Percentiles rank a stretch among this genome's conserved stretches.
These are phyloP conservation scores for Mycena venus DNA, from an alignment of 768 basidiomycete genomes.

Conservation along the genomic window DNA sequence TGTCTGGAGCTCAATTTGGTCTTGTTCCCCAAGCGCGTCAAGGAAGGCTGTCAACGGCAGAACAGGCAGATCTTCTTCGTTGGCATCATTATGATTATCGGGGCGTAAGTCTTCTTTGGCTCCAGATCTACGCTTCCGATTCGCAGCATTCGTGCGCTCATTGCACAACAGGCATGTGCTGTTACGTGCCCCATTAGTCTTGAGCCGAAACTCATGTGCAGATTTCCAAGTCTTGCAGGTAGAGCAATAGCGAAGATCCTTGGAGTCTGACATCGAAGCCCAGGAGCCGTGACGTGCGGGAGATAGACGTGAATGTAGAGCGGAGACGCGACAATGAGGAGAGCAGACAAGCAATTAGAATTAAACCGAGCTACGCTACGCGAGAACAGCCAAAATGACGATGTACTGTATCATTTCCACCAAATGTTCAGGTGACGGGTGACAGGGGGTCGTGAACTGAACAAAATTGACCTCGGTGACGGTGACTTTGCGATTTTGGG, in stretches of 20 bases:
- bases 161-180: not conserved
- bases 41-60: too few relatives aligned
- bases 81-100: not conserved
- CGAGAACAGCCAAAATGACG: too few relatives aligned
- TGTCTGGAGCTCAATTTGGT: not conserved
- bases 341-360: too few relatives aligned
- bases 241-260: not conserved
- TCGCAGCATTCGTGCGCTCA: not conserved
- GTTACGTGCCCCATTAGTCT: not conserved
- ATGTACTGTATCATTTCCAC: too few relatives aligned
- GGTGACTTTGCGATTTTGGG: too few relatives aligned
- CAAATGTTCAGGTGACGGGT: too few relatives aligned
- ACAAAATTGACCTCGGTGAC: too few relatives aligned
- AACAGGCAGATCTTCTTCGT: too few relatives aligned
- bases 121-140: not conserved
- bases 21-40: slow-evolving; percentile 3
- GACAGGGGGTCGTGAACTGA: too few relatives aligned
- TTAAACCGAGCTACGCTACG: too few relatives aligned
- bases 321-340: not conserved
- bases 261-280: not conserved
- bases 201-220: not conserved
- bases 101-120: not conserved
- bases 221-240: not conserved
- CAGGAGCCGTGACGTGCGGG: not conserved
- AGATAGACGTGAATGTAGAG: not conserved